These are phyloP conservation scores for Spergularia marina DNA, from an alignment of 148 eudicot species.

Conservation along the genomic window DNA sequence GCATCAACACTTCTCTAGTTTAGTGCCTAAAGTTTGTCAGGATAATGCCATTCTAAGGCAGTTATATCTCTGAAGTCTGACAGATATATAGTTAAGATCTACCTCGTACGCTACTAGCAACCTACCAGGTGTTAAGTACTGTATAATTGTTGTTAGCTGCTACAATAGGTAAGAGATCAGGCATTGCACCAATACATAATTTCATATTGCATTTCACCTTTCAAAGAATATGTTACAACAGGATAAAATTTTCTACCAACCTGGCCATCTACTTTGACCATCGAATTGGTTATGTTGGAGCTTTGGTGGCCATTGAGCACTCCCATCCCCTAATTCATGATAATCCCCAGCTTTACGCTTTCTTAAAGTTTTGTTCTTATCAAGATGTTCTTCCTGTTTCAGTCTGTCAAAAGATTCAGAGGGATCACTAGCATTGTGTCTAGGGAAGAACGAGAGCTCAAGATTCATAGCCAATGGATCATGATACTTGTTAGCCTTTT, in stretches of 20 bases:
- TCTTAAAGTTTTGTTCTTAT: constrained; percentile 32
- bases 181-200: constrained; percentile 8
- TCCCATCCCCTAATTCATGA: constrained; percentile 38
- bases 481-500: constrained; percentile 21
- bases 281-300: constrained; percentile 37
- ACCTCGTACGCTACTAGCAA: background rate
- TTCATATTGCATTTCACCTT: constrained; percentile 21
- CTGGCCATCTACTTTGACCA: constrained; percentile 55
- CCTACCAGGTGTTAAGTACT: constrained; percentile 1
- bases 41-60: background rate
- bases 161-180: constrained; percentile 9
- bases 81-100: background rate
- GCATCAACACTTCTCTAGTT: constrained; percentile 1
- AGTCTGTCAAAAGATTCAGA: constrained; percentile 25
- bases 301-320: constrained; percentile 37
- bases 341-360: constrained; percentile 55
- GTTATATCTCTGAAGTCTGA: background rate
- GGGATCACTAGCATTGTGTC: constrained; percentile 36
- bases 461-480: constrained; percentile 26
- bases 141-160: background rate
- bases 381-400: constrained; percentile 40
- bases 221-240: constrained; percentile 42
- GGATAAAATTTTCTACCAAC: constrained; percentile 44
- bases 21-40: background rate
- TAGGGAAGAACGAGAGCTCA: constrained; percentile 58